phyloP scores from a whole-genome alignment of 176 grass and related monocot species.

The Musa troglodytarum region DNA sequence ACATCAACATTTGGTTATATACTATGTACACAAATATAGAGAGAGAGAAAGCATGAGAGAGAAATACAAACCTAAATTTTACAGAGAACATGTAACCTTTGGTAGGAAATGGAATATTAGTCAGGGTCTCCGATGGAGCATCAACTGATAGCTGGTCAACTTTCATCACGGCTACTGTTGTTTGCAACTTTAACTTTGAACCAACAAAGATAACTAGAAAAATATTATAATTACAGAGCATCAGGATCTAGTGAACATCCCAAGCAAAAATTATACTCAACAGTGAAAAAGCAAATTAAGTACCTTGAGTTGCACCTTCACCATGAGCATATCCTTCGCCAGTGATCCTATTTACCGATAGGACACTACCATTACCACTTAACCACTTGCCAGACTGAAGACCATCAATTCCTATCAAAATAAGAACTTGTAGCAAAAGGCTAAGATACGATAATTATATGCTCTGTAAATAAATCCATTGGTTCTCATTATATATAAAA shows the following conservation, averaged over 20 bases:
- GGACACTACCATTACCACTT: conserved; percentile 69
- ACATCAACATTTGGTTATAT: background rate
- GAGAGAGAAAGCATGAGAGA: conserved; percentile 10
- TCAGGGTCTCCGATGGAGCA: conserved; percentile 47
- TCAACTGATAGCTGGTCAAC: conserved; percentile 61
- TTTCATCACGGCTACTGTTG: conserved; percentile 46
- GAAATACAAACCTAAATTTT: conserved; percentile 48
- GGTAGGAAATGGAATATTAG: conserved; percentile 52
- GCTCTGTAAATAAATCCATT: conserved; percentile 11
- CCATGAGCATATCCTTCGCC: conserved; percentile 62
- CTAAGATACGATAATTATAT: background rate
- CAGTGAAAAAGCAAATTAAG: background rate
- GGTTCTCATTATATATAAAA: background rate
- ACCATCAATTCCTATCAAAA: conserved; percentile 33
- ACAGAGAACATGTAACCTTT: conserved; percentile 64
- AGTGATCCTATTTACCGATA: conserved; percentile 51
- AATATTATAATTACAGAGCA: conserved; percentile 16
- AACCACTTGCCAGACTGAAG: conserved; percentile 54
- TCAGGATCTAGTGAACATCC: conserved; percentile 9
- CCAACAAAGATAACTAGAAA: conserved; percentile 62
- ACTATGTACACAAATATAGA: conserved; percentile 22
- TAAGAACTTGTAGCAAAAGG: background rate
- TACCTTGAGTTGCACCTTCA: conserved; percentile 72
- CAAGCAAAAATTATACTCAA: conserved; percentile 7
- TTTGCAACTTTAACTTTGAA: conserved; percentile 60